phyloP scores from a whole-genome alignment of 2,329 filamentous ascomycete genomes.

The Drechmeria coniospora region DNA sequence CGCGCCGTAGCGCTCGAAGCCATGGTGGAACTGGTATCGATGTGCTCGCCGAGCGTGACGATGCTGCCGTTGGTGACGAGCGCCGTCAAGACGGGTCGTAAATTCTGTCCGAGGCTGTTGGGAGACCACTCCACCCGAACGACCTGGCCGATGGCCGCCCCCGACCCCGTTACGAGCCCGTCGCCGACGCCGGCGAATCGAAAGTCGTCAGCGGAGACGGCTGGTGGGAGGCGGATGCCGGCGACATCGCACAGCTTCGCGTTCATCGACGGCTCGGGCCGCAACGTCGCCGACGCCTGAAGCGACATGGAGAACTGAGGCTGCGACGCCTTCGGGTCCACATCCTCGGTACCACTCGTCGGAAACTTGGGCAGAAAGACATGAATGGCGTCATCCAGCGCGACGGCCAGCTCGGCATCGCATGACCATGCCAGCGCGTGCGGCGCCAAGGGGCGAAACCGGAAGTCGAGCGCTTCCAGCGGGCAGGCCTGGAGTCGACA shows the following conservation, averaged over 20 bases:
- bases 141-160: conserved; percentile 37
- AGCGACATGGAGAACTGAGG: conserved; percentile 19
- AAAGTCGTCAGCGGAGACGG: conserved; percentile 11
- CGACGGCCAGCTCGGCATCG: conserved; percentile 41
- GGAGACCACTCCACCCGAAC: conserved; percentile 43
- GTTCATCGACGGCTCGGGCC: conserved; percentile 29
- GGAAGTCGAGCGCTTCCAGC: conserved; percentile 28
- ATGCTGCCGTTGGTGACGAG: conserved; percentile 35
- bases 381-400: conserved; percentile 38
- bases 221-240: conserved; percentile 16
- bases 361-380: conserved; percentile 33
- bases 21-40: conserved; percentile 13
- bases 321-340: conserved; percentile 13
- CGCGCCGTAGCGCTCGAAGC: conserved; percentile 18
- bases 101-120: conserved; percentile 36
- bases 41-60: conserved; percentile 34
- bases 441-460: conserved; percentile 26
- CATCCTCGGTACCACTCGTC: conserved; percentile 9
- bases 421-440: conserved; percentile 36
- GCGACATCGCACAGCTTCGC: conserved; percentile 25
- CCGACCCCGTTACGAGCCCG: conserved; percentile 30
- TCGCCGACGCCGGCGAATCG: conserved; percentile 27
- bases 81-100: conserved; percentile 34
- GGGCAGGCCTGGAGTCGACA: conserved; percentile 23
- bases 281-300: conserved; percentile 17